phyloP scores from a whole-genome alignment of 2,329 filamentous ascomycete genomes.

The Neocatenulostroma microsporum region DNA sequence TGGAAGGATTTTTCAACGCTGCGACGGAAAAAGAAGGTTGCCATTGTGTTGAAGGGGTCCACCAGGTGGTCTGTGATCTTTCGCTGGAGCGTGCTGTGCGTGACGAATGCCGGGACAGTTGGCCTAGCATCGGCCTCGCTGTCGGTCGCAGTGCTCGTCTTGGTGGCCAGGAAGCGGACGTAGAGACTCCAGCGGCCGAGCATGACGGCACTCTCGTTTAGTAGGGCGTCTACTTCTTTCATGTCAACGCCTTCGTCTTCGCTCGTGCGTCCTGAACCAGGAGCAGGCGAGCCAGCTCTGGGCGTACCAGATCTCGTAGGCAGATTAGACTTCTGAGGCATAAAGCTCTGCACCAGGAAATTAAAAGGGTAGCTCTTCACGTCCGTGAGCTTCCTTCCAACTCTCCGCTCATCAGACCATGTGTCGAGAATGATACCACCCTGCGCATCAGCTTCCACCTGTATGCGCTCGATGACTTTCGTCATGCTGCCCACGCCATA shows the following conservation, averaged over 20 bases:
- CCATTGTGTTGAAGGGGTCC: conserved; percentile 81
- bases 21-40: conserved; percentile 90
- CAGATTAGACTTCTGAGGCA: conserved; percentile 69
- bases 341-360: conserved; percentile 89
- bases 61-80: conserved; percentile 70
- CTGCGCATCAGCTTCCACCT: conserved; percentile 92
- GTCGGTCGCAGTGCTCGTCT: conserved; percentile 49
- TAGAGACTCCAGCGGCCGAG: conserved; percentile 89
- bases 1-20: conserved; percentile 98
- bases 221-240: conserved; percentile 83
- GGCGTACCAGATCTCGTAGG: conserved; percentile 47
- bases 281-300: conserved; percentile 68
- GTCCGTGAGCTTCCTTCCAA: conserved; percentile 83
- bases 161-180: conserved; percentile 76
- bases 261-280: conserved; percentile 52
- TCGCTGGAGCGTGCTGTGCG: conserved; percentile 68
- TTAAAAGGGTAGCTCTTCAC: conserved; percentile 98
- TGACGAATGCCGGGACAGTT: conserved; percentile 63
- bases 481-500: conserved; percentile 92
- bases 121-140: conserved; percentile 35
- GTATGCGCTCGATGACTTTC: conserved; percentile 82
- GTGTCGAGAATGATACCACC: conserved; percentile 93
- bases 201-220: conserved; percentile 88
- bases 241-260: conserved; percentile 94
- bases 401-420: conserved; percentile 80